Evolutionary conservation across 176 grass and related monocot species (phyloP), one percentile per base, ranked within the genome.

Genomic region (Canna indica): DNA sequence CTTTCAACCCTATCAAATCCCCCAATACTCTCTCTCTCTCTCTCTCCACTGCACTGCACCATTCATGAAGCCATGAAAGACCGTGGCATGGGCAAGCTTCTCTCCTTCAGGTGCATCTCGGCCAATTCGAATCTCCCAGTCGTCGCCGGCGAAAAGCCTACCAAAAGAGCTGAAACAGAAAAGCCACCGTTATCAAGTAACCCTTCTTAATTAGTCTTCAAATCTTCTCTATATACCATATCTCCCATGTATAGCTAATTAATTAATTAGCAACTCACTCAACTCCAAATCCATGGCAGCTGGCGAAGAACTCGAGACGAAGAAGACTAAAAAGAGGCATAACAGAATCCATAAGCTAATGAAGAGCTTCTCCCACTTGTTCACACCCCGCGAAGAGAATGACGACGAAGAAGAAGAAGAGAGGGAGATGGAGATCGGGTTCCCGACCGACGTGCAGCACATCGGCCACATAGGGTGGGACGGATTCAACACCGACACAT

Each of bases 391-490:
- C 57, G 81, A 84, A 0, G 76, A 75, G 0, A 81, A 68, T 0
- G 84, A 82, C 0, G 73, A 81, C 0, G 85, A 82, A 0, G 73
- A 80, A 3, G 66, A 47, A 7, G 66, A 70, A 64, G 63, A 38
- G 61, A 31, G 16, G 5, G 67, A 75, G 38, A 88, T 95, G 42
- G 74, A 83, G 75, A 95, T 95, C 2, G 91, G 87, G 29, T 68
- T 90, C 33, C 91, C 91, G 7, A 95, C 87, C 0, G 63, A 95
- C 12, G 91, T 90, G 79, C 73, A 88, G 58, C 91, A 95, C 6
- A 80, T 95, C 5, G 80, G 79, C 0, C 91, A 95, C 76, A 85
- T 95, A 11, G 91, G 91, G 0, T 64, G 85, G n/a, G 85, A 88
- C 0, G 91, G 87, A 18, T 79, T 75, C 18, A 81, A 20, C 29